Evolutionary conservation across 352 stramenopile genomes (phyloP), one percentile per base, ranked within the genome.

Genomic region (Phytophthora megakarya): DNA sequence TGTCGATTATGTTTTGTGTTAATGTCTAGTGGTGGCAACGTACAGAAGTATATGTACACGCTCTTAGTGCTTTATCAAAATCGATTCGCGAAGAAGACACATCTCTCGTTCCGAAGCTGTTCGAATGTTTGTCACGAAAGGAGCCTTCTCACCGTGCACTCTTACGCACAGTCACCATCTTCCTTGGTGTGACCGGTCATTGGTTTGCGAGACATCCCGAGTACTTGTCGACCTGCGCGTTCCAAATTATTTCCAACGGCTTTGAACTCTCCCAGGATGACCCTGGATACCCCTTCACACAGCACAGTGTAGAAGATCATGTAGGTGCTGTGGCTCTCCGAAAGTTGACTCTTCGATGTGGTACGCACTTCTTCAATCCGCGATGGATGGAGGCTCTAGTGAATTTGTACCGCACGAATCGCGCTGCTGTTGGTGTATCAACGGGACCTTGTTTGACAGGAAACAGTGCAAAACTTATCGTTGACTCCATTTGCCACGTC

Each of bases 21-120:
- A 33, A n/a, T 37, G 18, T 53, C n/a, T 26, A 87, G 76, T 93
- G 83, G 85, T 93, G 83, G 83, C 72, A 75, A 38, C 76, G 72
- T 44, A 90, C 80, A 1, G 85, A 93, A 67, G 85, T 93, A n/a
- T 92, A 91, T 53, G 83, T 93, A 8, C 85, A 93, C 25, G 83
- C 85, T 32, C 70, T 93, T 38, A 93, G 83, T 66, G 85, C 85
- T 18, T 40, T 93, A 40, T 91, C 85, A 48, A 93, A 92, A 75
- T 93, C 81, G 21, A 78, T 93, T 51, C 78, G 83, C 12, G 78
- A 92, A 46, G 85, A 87, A 61, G 85, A 93, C 50, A 83, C 81
- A n/a, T 89, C 65, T 52, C 66, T 92, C 18, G 67, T 93, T 32
- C 85, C 85, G 12, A 80, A 74, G 52, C 66, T 93, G 15, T 93